Evolutionary conservation across 345 rosid species (phyloP).

Genomic region (Dipteronia sinensis): DNA sequence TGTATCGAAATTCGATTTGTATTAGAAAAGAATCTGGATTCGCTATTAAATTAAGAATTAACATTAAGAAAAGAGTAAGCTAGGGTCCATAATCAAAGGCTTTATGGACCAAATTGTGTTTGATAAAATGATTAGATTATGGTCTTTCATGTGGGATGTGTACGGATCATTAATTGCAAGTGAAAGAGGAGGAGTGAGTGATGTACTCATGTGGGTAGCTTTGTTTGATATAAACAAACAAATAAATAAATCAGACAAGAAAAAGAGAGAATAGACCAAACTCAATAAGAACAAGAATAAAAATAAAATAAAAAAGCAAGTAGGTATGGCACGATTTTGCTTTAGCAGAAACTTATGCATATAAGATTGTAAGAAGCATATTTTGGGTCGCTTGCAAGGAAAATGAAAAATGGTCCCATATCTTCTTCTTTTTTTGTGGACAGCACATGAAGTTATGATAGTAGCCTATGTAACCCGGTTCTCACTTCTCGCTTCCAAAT

Average conservation of each 20-base stretch:
- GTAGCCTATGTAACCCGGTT: too few species aligned
- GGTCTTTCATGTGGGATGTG: constrained; percentile 5
- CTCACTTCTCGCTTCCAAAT: too few species aligned
- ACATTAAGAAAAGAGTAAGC: too few species aligned
- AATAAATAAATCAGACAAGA: background rate
- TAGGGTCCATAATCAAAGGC: background rate
- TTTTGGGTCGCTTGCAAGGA: constrained; percentile 27
- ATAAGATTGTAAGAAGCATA: background rate
- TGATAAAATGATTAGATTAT: background rate
- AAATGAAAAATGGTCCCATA: constrained; percentile 30
- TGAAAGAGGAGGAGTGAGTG: background rate
- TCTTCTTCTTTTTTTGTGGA: background rate
- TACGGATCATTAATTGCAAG: background rate
- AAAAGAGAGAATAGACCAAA: background rate
- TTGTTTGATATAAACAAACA: too few species aligned
- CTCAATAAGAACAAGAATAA: background rate
- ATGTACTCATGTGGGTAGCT: background rate
- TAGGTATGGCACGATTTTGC: background rate
- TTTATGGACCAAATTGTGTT: constrained; percentile 10
- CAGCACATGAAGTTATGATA: background rate
- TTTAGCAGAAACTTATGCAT: constrained; percentile 5
- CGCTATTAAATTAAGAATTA: too few species aligned
- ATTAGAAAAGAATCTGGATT: too few species aligned
- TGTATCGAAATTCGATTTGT: too few species aligned
- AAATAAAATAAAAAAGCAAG: background rate